A percentile compares a stretch with the other conserved stretches of the same genome.
Conservation (phyloP, 1,284 basidiomycete species). For the Trametes sp. region DNA sequence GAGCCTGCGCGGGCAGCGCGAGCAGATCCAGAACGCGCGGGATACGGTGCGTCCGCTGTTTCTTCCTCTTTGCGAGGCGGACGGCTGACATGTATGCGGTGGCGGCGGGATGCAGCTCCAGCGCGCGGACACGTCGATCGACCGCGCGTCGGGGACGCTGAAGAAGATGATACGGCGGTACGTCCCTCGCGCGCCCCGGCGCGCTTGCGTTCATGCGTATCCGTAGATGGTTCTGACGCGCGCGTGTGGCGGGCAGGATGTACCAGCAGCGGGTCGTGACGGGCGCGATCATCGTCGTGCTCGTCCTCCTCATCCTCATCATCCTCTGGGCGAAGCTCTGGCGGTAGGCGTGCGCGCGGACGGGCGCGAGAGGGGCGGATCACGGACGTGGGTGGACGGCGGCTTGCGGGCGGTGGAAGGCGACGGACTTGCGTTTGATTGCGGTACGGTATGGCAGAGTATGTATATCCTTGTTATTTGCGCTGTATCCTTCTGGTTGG, state of each 20-base stretch:
- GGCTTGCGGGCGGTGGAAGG: too few species aligned
- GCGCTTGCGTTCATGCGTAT: conserved; percentile 11
- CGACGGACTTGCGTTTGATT: too few species aligned
- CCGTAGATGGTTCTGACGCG: conserved; percentile 47
- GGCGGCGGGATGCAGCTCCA: conserved; percentile 63
- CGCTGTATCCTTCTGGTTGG: too few species aligned
- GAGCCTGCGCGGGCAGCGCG: conserved; percentile 88
- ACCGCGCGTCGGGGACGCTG: conserved; percentile 75
- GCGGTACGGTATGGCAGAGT: too few species aligned
- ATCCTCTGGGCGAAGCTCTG: conserved; percentile 78
- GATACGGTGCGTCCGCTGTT: conserved; percentile 67
- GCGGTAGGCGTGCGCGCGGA: too few species aligned
- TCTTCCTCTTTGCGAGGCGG: not conserved
- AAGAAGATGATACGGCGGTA: conserved; percentile 78
- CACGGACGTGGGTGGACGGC: too few species aligned
- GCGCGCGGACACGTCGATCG: conserved; percentile 75
- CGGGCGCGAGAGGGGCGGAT: too few species aligned
- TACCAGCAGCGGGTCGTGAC: conserved; percentile 82
- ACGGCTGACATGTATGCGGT: too few species aligned
- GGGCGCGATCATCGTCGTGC: conserved; percentile 70
- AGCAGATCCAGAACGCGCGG: conserved; percentile 94
- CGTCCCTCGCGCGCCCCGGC: conserved; percentile 7
- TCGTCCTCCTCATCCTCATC: conserved; percentile 72
- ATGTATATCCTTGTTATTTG: too few species aligned
- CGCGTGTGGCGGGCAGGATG: conserved; percentile 62